Base-by-base conservation (phyloP, 192 early-diverging fungal genomes). In the Paraglomus occultum region DNA sequence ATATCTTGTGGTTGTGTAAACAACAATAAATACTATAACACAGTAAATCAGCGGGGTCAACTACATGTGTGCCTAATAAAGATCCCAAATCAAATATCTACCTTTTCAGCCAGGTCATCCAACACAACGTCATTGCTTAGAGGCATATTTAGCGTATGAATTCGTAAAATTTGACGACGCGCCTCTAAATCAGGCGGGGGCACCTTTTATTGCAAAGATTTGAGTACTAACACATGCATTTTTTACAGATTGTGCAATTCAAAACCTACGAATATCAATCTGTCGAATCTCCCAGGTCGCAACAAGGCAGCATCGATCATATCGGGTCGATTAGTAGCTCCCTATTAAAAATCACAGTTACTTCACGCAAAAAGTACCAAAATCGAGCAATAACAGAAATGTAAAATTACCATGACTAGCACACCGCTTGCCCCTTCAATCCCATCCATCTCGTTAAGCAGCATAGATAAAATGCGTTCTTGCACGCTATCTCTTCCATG, bases 361-460 rank as follows among this genome's bases (percentile, higher is more conserved):
- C 31, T 31, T 31, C 3, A 31, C 1, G 44, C 17, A 63, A 68
- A 18, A 48, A 55, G 59, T 42, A 8, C 9, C 31, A 48, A 22
- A 17, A 17, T 22, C 1, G 8, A 22, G 31, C 14, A n/a, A 72
- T 65, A 72, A 43, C 81, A 9, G 62, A 62, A 43, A 42, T 6
- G 22, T 62, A 14, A 6, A 52, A 77, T 73, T 51, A 87, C 90
- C 17, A 96, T 83, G 7, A 96, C 87, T 50, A 96, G 76, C 1
- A 95, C 89, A 3, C 81, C 78, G 0, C 84, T 82, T 0, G 87
- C 87, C 6, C 75, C 69, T 71, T 94, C 92, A 15, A 96, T 87
- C 15, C 93, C 94, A 74, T 95, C 94, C 91, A 96, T 93, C 72
- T 96, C 94, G 68, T 94, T 95, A 73, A 90, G 71, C 40, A 91